Evolutionary conservation across 2,329 filamentous ascomycete species (phyloP), one percentile per base, ranked within the genome.

Genomic region (Xylariales sp.): DNA sequence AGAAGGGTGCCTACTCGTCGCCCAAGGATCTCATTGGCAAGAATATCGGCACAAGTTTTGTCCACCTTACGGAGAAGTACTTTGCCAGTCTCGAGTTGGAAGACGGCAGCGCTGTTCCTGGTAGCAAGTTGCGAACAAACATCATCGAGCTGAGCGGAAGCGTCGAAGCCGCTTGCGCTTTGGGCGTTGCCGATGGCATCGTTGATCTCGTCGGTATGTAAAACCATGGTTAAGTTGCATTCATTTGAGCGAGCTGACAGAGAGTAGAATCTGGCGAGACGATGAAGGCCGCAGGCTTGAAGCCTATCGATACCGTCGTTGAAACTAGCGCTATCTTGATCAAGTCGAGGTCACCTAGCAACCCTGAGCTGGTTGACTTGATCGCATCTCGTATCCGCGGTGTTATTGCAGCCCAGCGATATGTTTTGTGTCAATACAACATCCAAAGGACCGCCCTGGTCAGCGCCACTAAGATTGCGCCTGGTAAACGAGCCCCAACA

Each of bases 401-500:
- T 62, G 90, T 98, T 46, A 97, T 98, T 57, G 91, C 88, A 29
- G 93, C 93, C 8, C 88, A 98, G 67, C 84, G 81, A 63, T 97
- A 86, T 59, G 88, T 97, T 19, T 78, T 97, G 20, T 97, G 93
- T 70, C 89, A 94, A 58, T 98, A 97, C 74, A 98, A 98, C 66
- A 79, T 97, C 42, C 76, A 86, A 50, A 81, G 90, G 44, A 60
- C 65, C 33, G 76, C 78, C 38, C 77, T 98, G 40, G 55, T 71
- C 6, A 67, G 70, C 21, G 90, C 86, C 7, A 78, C 75, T 32
- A 76, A 76, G 50, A 86, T 97, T 58, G 96, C 93, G 0, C 93
- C 93, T 0, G 93, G 93, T 45, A 95, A 93, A 69, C 85, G 93
- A 35, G 90, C 93, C 3, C 88, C 93, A 3, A 97, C 91, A 3